Conservation (phyloP, 345 rosid species). For the Rhodamnia rubescens region DNA sequence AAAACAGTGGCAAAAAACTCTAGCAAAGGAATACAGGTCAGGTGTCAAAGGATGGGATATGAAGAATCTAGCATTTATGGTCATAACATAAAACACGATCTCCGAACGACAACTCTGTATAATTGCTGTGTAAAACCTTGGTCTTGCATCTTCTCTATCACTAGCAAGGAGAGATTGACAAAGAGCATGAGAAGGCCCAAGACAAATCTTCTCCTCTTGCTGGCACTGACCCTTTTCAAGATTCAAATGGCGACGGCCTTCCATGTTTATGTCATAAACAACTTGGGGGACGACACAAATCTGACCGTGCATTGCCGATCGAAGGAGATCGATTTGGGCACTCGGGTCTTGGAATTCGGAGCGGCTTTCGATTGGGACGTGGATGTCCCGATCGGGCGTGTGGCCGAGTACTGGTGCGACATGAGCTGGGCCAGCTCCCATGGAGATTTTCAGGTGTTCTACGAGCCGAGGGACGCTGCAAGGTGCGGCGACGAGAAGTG, state of each 20-base stretch:
- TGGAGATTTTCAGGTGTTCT: conserved; percentile 2
- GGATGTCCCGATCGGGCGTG: neutral
- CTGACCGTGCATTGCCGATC: neutral
- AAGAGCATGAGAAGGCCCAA: neutral
- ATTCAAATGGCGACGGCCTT: neutral
- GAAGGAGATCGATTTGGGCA: neutral
- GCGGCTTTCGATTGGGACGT: neutral
- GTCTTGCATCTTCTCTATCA: neutral
- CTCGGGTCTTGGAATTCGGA: neutral
- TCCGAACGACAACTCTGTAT: neutral
- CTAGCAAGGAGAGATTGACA: neutral
- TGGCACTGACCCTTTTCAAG: neutral
- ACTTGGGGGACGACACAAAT: neutral
- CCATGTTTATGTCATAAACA: neutral
- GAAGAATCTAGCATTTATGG: neutral
- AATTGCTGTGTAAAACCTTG: neutral
- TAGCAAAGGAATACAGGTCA: too few species aligned
- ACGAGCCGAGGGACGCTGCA: neutral
- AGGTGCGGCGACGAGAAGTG: neutral
- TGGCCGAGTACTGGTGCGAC: neutral
- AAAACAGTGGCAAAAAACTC: too few species aligned
- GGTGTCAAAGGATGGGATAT: neutral
- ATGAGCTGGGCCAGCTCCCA: neutral
- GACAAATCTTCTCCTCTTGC: neutral
- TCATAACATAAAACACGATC: neutral